phyloP scores from a whole-genome alignment of 768 basidiomycete species.

The Boletus rubropictus region DNA sequence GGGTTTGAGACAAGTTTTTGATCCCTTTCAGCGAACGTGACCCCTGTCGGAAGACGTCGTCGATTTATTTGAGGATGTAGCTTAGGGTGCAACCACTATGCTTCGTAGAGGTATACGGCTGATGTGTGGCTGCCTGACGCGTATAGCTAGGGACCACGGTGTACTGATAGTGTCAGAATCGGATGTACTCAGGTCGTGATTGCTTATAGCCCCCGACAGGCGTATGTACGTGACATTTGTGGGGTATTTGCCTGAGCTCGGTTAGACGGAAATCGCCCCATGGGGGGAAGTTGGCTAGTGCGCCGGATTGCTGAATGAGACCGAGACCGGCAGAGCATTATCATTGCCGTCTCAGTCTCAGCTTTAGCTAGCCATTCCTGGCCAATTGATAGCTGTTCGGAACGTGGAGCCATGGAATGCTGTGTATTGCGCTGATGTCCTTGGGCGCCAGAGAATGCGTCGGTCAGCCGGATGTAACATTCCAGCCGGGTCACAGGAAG shows the following conservation, averaged over 20 bases:
- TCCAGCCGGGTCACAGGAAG: background rate
- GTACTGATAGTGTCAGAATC: background rate
- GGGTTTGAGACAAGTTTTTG: background rate
- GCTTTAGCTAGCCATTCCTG: background rate
- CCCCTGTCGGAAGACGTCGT: constrained; percentile 11
- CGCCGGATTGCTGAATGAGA: background rate
- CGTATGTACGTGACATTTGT: background rate
- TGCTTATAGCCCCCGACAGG: background rate
- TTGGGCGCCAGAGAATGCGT: too few relatives aligned
- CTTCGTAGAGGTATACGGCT: background rate
- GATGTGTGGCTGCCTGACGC: too few relatives aligned
- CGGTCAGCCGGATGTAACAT: too few relatives aligned
- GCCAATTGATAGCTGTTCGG: too few relatives aligned
- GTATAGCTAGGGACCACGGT: background rate
- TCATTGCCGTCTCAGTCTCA: background rate
- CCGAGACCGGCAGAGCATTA: constrained; percentile 1
- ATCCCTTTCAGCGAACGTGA: constrained; percentile 17
- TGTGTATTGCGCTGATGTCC: too few relatives aligned
- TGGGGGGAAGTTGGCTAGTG: background rate
- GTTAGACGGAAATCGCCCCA: background rate
- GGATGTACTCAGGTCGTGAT: background rate
- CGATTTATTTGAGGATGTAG: constrained; percentile 11
- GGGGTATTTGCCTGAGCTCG: background rate
- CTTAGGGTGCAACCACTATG: constrained; percentile 8
- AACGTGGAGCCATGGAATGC: background rate